These are phyloP conservation scores for Apiotrichum porosum DNA, from an alignment of 1,284 basidiomycete species.

Conservation along the genomic window DNA sequence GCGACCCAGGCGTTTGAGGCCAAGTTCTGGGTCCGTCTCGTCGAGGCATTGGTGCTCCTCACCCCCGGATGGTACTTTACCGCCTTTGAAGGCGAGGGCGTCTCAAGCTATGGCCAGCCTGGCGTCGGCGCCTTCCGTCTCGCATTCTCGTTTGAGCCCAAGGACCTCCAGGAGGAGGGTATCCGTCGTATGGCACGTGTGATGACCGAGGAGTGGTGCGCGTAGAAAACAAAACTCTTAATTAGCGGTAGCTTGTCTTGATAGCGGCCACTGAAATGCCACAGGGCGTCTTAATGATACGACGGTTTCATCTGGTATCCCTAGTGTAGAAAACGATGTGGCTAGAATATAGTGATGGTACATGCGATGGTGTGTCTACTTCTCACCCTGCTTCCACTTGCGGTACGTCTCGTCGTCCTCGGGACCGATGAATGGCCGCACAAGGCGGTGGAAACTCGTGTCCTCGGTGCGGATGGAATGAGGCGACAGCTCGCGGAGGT, in stretches of 20 bases:
- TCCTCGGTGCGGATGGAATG: constrained; percentile 33
- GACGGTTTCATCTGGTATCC: not conserved
- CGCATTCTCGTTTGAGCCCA: constrained; percentile 22
- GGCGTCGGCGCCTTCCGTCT: constrained; percentile 26
- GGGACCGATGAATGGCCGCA: constrained; percentile 38
- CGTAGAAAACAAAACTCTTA: not conserved
- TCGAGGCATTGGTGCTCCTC: constrained; percentile 18
- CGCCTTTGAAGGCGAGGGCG: constrained; percentile 20
- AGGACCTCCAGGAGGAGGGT: constrained; percentile 20
- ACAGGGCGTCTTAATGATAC: too few species aligned
- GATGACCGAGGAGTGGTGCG: constrained; percentile 15
- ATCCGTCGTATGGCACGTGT: constrained; percentile 17
- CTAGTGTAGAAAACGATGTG: too few species aligned
- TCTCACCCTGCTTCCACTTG: constrained; percentile 12
- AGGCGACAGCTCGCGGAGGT: constrained; percentile 40
- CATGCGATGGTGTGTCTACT: too few species aligned
- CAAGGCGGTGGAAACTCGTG: constrained; percentile 47
- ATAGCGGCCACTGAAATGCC: too few species aligned
- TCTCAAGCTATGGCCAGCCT: constrained; percentile 9
- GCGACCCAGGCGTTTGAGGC: constrained; percentile 14
- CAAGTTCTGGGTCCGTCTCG: constrained; percentile 19
- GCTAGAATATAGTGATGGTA: not conserved
- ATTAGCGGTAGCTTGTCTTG: too few species aligned
- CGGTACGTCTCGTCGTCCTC: constrained; percentile 33
- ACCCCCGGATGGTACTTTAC: constrained; percentile 28